phyloP scores from a whole-genome alignment of 495 filamentous ascomycete genomes.

The Sporormia fimetaria region DNA sequence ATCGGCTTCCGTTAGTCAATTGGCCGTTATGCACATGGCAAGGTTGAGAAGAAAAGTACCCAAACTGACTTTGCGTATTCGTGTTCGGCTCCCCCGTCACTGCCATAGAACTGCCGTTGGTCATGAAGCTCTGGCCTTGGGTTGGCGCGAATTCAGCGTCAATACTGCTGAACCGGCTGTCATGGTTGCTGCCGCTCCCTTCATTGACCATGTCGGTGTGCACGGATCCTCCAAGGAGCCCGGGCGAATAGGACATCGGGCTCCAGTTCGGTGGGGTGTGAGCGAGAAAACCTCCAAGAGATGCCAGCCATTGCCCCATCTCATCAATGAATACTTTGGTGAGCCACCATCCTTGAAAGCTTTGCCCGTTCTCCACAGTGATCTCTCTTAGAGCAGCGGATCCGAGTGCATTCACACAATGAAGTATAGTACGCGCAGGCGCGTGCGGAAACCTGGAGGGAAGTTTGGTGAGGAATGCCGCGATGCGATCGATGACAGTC shows the following conservation, averaged over 20 bases:
- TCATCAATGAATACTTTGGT: slow-evolving; percentile 97
- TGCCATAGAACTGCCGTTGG: slow-evolving; percentile 24
- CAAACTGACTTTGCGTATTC: slow-evolving; percentile 33
- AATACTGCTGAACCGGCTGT: slow-evolving; percentile 28
- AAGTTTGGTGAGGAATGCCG: slow-evolving; percentile 65
- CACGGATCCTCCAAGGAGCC: slow-evolving; percentile 11
- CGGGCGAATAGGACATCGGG: slow-evolving; percentile 10
- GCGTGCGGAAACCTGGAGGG: slow-evolving; percentile 63
- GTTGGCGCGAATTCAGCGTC: slow-evolving; percentile 25
- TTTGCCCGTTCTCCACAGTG: slow-evolving; percentile 69
- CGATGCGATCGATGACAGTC: slow-evolving; percentile 71
- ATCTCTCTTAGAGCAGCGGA: slow-evolving; percentile 64
- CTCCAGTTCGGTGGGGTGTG: slow-evolving; percentile 30
- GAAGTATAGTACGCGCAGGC: slow-evolving; percentile 53
- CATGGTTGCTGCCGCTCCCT: slow-evolving; percentile 22
- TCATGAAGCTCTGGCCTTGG: slow-evolving; percentile 28
- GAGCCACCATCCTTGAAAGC: slow-evolving; percentile 94
- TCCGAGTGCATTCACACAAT: slow-evolving; percentile 55
- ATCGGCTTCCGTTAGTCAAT: slow-evolving; percentile 23
- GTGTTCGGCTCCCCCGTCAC: slow-evolving; percentile 23
- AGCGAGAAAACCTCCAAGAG: slow-evolving; percentile 83
- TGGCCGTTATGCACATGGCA: background rate
- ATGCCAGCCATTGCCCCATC: slow-evolving; percentile 83
- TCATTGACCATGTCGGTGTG: slow-evolving; percentile 12
- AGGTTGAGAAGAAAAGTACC: background rate